These are phyloP conservation scores for Camellia granthamiana DNA, from an alignment of 148 eudicot genomes.

Conservation along the genomic window DNA sequence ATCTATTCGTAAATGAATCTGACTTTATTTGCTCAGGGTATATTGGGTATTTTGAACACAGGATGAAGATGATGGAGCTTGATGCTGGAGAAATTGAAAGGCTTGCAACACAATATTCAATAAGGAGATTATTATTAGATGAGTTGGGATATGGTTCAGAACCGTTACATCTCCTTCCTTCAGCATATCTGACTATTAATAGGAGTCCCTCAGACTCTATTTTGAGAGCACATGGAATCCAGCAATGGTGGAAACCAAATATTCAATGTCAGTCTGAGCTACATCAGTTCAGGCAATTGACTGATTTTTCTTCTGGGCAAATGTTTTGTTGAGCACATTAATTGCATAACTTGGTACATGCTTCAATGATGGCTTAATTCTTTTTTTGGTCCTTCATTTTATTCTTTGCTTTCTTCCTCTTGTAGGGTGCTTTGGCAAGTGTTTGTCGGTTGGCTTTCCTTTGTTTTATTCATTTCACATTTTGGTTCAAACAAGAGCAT, in stretches of 20 bases:
- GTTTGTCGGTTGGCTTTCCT: too few species aligned
- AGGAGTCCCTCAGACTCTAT: conserved; percentile 18
- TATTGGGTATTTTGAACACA: conserved; percentile 63
- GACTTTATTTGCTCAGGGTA: conserved; percentile 67
- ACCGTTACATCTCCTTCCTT: conserved; percentile 57
- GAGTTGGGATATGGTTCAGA: conserved; percentile 37
- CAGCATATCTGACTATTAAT: conserved; percentile 47
- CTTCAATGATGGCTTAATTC: background rate
- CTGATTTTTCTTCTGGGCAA: background rate
- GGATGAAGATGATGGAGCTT: conserved; percentile 55
- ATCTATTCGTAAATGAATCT: conserved; percentile 58
- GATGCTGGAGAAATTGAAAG: conserved; percentile 47
- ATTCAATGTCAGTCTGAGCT: conserved; percentile 32
- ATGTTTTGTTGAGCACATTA: background rate
- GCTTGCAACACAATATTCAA: conserved; percentile 48
- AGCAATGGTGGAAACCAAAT: conserved; percentile 74
- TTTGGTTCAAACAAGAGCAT: too few species aligned
- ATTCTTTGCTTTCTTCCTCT: too few species aligned
- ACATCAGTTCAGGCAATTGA: conserved; percentile 32
- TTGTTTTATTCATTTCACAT: too few species aligned
- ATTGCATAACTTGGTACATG: background rate
- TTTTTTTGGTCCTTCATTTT: too few species aligned
- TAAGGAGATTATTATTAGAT: conserved; percentile 38
- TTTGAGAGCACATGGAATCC: conserved; percentile 63
- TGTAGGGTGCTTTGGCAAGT: too few species aligned